These are phyloP conservation scores for Globisporangium echinulatum DNA, from an alignment of 352 stramenopile genomes.

Conservation along the genomic window DNA sequence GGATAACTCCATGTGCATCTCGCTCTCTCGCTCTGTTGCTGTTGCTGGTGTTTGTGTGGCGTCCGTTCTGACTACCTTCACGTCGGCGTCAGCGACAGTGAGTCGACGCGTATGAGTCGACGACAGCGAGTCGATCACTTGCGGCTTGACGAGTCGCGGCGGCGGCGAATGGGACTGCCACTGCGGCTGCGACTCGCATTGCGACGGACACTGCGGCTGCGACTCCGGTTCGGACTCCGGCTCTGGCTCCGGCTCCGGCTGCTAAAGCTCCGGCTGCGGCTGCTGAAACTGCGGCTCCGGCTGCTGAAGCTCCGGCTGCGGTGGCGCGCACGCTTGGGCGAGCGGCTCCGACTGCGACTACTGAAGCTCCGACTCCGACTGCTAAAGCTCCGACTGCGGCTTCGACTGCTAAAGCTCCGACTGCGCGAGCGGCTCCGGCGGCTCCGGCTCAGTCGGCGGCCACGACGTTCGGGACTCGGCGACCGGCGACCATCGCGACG, in stretches of 20 bases:
- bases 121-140: background rate
- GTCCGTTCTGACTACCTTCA: no score
- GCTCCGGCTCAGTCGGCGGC: conserved; percentile 9
- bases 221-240: conserved; percentile 14
- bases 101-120: background rate
- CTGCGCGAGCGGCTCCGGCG: background rate
- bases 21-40: no score
- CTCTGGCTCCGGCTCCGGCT: conserved; percentile 21
- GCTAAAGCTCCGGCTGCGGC: conserved; percentile 21
- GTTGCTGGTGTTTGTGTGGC: no score
- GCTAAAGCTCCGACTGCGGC: conserved; percentile 29
- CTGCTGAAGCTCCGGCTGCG: conserved; percentile 19
- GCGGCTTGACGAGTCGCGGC: background rate
- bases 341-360: conserved; percentile 8
- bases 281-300: conserved; percentile 20
- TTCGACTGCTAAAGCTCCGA: conserved; percentile 27
- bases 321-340: no score
- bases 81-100: background rate
- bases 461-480: conserved; percentile 4
- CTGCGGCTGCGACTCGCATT: conserved; percentile 17
- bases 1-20: no score
- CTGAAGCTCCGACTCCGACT: conserved; percentile 18
- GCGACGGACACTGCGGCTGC: conserved; percentile 10
- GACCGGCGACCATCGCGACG: conserved; percentile 11
- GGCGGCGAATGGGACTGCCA: background rate